These are phyloP conservation scores for Leccinum griseonigrum DNA, from an alignment of 1,284 basidiomycete genomes.

Conservation along the genomic window DNA sequence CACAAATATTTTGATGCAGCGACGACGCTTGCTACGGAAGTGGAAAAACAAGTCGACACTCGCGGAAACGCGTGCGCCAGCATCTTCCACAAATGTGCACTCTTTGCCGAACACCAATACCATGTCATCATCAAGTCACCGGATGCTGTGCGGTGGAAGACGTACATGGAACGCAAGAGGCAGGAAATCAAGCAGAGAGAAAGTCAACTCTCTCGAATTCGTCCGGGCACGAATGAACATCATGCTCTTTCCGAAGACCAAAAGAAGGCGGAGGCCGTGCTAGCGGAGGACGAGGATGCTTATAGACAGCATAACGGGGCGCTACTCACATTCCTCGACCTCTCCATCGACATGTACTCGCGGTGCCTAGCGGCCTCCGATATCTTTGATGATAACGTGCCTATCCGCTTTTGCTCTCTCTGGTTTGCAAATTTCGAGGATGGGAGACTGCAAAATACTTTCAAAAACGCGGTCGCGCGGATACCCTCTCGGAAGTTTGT, in stretches of 20 bases:
- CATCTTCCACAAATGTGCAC: constrained; percentile 83
- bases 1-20: constrained; percentile 70
- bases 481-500: constrained; percentile 92
- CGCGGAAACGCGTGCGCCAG: constrained; percentile 45
- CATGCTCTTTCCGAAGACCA: constrained; percentile 32
- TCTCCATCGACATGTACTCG: constrained; percentile 84
- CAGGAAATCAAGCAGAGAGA: constrained; percentile 57
- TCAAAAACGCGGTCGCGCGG: constrained; percentile 50
- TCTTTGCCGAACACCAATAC: constrained; percentile 89
- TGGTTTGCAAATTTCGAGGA: constrained; percentile 88
- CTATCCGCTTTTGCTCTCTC: constrained; percentile 83
- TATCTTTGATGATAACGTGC: constrained; percentile 70
- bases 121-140: constrained; percentile 67
- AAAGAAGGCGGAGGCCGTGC: constrained; percentile 37
- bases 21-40: constrained; percentile 38
- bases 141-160: constrained; percentile 68
- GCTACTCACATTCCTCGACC: constrained; percentile 64
- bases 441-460: constrained; percentile 48
- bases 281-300: constrained; percentile 59
- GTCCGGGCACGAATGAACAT: constrained; percentile 27
- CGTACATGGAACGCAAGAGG: constrained; percentile 72
- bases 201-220: constrained; percentile 39
- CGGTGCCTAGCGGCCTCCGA: constrained; percentile 69
- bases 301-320: constrained; percentile 60
- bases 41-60: constrained; percentile 18